Base-by-base conservation (phyloP, 2,329 filamentous ascomycete species). In the Alternaria postmessia region DNA sequence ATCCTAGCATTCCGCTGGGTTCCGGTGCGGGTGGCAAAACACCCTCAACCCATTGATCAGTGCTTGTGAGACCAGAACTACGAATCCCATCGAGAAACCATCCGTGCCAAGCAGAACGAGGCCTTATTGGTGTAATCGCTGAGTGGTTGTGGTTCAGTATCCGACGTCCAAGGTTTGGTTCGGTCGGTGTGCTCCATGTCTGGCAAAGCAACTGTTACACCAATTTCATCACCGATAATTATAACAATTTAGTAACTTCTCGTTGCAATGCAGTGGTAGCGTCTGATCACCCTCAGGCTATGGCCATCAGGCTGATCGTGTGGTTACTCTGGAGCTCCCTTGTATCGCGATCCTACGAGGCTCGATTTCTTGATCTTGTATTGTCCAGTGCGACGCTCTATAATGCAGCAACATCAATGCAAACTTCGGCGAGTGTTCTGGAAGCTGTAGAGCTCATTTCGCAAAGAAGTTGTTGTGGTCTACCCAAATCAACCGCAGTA, bases 1-100 rank as follows among this genome's bases (percentile, higher is more conserved):
- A 47, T 32, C 44, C 44, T 47, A 28, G 44, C 30, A 47, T 47
- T 47, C 44, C 44, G 44, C 44, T 47, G 26, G 26, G 26, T 47
- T 47, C 44, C 44, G 44, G n/a, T 18, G 44, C 28, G 26, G 44
- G 44, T 47, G 44, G 44, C 44, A 47, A 47, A 47, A 30, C 9
- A 28, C n/a, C 44, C 3, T 20, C 16, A 0, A 8, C 16, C 36
- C 1, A 38, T 38, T 4, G 36, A 38, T 18, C 32, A 36, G 12
- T 36, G 14, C 5, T 16, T 36, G 32, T 36, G 14, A 36, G 32
- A 36, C 12, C 12, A 36, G 11, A 16, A 36, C 32, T 16, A 36
- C 32, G 32, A 36, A 36, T 36, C 32, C 5, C 1, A 7, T 36
- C 32, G 32, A 36, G 32, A 36, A 36, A 16, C 0, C 4, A 36